Evolutionary conservation across 2,329 filamentous ascomycete genomes (phyloP).

Genomic region (Pseudogymnoascus sp.): DNA sequence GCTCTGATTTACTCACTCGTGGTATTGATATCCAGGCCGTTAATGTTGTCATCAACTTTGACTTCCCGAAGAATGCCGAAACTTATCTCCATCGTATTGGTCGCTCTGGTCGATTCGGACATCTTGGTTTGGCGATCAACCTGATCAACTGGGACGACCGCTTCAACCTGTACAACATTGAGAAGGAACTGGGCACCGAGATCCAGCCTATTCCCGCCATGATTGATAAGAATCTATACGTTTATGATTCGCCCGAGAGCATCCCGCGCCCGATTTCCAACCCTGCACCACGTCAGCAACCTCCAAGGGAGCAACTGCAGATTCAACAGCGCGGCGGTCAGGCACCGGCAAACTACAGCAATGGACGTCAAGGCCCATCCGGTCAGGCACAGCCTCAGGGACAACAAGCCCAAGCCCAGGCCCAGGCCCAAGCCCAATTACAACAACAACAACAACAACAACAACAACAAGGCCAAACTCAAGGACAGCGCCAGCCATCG

Average conservation of each 20-base stretch:
- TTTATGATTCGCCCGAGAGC: conserved; percentile 91
- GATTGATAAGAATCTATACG: conserved; percentile 97
- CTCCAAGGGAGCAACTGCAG: conserved; percentile 20
- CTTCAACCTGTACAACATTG: conserved; percentile 98
- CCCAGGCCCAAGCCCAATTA: conserved; percentile 13
- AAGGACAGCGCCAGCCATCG: not conserved
- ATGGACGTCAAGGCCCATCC: conserved; percentile 23
- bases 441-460: too few species aligned
- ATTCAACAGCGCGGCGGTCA: conserved; percentile 19
- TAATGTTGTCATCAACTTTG: conserved; percentile 99
- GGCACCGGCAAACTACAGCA: conserved; percentile 20
- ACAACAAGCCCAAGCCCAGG: conserved; percentile 19
- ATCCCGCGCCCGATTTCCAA: conserved; percentile 75
- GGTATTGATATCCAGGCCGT: conserved; percentile 99
- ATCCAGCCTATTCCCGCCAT: conserved; percentile 90
- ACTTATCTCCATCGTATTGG: conserved; percentile 98
- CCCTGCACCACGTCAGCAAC: conserved; percentile 29
- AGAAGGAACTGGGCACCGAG: conserved; percentile 93
- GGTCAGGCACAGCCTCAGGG: conserved; percentile 22
- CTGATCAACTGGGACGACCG: conserved; percentile 99
- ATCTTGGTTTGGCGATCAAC: conserved; percentile 95
- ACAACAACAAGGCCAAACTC: not conserved
- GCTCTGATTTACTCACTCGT: conserved; percentile 92
- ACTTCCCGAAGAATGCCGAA: conserved; percentile 98
- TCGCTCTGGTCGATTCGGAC: conserved; percentile 92